Conservation (phyloP, 1,284 basidiomycete species). For the Neolentinus lepideus region DNA sequence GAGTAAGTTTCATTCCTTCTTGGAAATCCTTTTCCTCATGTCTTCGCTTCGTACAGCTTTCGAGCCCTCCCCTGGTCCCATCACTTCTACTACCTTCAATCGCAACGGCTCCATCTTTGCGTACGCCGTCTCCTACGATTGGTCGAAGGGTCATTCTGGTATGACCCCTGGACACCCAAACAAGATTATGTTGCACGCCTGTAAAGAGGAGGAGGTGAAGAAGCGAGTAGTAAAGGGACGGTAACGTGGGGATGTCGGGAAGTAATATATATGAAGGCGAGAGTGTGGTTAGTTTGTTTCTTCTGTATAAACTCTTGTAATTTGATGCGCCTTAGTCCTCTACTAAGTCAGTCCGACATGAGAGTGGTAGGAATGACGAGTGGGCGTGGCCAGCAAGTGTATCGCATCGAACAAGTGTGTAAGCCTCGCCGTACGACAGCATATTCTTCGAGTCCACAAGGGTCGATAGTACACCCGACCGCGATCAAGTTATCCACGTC, state of each 20-base stretch:
- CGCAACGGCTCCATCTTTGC: slow-evolving; percentile 84
- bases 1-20: slow-evolving; percentile 39
- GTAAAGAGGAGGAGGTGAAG: slow-evolving; percentile 86
- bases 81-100: slow-evolving; percentile 77
- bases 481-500: no score
- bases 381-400: no score
- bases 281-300: background rate
- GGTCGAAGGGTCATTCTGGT: slow-evolving; percentile 85
- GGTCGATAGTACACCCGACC: no score
- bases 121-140: slow-evolving; percentile 86
- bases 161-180: slow-evolving; percentile 78
- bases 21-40: background rate
- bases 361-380: no score
- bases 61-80: slow-evolving; percentile 61
- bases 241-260: background rate
- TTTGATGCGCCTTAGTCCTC: background rate
- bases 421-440: no score
- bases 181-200: slow-evolving; percentile 86
- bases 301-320: background rate
- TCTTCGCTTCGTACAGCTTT: slow-evolving; percentile 40
- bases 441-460: no score
- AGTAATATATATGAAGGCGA: background rate
- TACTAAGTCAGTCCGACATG: background rate
- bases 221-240: slow-evolving; percentile 39
- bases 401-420: no score